Base-by-base conservation (phyloP, 305 asterid genomes). In the Withania somnifera region DNA sequence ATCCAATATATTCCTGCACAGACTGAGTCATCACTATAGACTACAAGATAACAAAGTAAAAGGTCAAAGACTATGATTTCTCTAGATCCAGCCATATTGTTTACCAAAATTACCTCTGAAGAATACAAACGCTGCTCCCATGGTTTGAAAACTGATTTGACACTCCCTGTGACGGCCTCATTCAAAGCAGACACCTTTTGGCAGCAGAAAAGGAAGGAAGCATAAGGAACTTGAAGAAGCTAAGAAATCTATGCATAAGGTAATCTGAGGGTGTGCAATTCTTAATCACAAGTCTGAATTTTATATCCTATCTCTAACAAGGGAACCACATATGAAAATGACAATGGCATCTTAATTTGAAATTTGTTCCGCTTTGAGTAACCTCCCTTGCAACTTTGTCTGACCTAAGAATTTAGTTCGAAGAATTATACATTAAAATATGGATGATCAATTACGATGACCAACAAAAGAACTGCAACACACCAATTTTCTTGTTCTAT, bases 61-160 rank as follows among this genome's bases (percentile, higher is more conserved):
- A 9, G n/a, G 80, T 28, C 15, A 22, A 42, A 15, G 28, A 68
- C 36, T 17, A 64, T 28, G 52, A 67, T 54, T 47, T 38, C 42
- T 28, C 61, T 28, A 75, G 45, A 17, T 75, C 61, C 58, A 47
- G 45, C 17, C 45, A 75, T 50, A 47, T 26, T 47, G 7, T 28
- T 61, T 9, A 5, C 45, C 15, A n/a, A 71, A 28, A 47, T 19
- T 90, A 94, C 99, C 98, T 94, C 97, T 0, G 94, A 86, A 58
- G 97, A 82, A 89, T 90, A 89, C 60, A 96, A 93, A 30, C 98
- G 98, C 84, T 91, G 94, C 81, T 96, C 99, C 99, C 99, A 96
- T 67, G 95, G 93, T 90, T 84, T 93, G 86, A 96, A 96, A 60
- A 96, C 97, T 3, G 95, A 85, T 88, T 94, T 92, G 73, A 87